Evolutionary conservation across 2,329 filamentous ascomycete genomes (phyloP).

Genomic region (Helotiales sp.): DNA sequence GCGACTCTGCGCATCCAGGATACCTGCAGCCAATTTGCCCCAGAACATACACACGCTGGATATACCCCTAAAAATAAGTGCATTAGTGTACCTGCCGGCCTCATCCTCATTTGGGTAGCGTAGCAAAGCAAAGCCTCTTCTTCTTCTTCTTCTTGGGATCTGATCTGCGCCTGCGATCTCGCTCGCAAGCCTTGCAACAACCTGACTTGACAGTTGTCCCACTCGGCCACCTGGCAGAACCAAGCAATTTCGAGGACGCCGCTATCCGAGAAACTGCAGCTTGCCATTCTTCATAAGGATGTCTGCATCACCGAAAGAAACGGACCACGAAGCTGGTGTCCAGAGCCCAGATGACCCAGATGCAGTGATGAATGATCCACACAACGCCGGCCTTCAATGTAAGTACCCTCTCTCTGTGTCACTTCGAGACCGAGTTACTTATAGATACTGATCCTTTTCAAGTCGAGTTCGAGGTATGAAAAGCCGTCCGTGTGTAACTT

Average conservation of each 20-base stretch:
- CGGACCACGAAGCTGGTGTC: slow-evolving; percentile 84
- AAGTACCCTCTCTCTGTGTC: slow-evolving; percentile 13
- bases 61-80: slow-evolving; percentile 32
- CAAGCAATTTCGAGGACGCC: slow-evolving; percentile 28
- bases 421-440: slow-evolving; percentile 63
- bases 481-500: slow-evolving; percentile 13
- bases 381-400: slow-evolving; percentile 75
- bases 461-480: slow-evolving; percentile 25
- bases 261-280: slow-evolving; percentile 46
- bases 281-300: slow-evolving; percentile 73
- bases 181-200: slow-evolving; percentile 23
- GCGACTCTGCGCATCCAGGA: slow-evolving; percentile 27
- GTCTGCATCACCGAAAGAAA: slow-evolving; percentile 93
- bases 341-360: slow-evolving; percentile 91
- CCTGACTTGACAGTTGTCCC: slow-evolving; percentile 21
- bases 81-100: slow-evolving; percentile 33
- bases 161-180: slow-evolving; percentile 21
- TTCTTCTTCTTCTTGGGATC: slow-evolving; percentile 7
- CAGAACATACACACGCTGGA: slow-evolving; percentile 21
- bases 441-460: slow-evolving; percentile 6
- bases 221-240: slow-evolving; percentile 22
- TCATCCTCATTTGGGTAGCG: slow-evolving; percentile 23
- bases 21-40: slow-evolving; percentile 21
- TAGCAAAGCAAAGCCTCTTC: slow-evolving; percentile 16
- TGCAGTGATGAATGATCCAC: slow-evolving; percentile 90